Percentiles rank a stretch among this genome's conserved stretches.
Conservation (phyloP, 768 basidiomycete genomes). For the Leccinum incarnatum region DNA sequence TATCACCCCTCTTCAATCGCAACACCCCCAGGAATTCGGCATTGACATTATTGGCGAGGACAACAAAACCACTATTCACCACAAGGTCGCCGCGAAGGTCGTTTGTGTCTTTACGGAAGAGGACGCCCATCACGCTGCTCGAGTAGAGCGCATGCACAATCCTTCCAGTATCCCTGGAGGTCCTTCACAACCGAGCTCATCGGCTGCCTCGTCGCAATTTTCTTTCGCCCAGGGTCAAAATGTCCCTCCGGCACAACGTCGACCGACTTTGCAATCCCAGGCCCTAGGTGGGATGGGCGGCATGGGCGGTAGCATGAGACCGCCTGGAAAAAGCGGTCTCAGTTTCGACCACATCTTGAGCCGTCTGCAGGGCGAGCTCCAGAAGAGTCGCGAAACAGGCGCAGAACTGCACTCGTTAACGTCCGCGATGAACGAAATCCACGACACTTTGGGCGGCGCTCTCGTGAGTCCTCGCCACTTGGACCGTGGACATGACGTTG, state of each 20-base stretch:
- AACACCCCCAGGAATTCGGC: conserved; percentile 79
- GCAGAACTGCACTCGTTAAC: conserved; percentile 77
- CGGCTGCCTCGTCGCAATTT: conserved; percentile 32
- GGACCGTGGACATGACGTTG: neutral
- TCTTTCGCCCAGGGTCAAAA: conserved; percentile 40
- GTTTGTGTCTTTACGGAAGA: conserved; percentile 85
- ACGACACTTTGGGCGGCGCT: conserved; percentile 84
- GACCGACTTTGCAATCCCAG: conserved; percentile 57
- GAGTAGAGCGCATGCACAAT: conserved; percentile 64
- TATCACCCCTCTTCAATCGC: conserved; percentile 5
- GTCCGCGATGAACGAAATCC: conserved; percentile 83
- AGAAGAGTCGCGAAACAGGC: conserved; percentile 92
- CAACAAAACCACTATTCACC: conserved; percentile 96
- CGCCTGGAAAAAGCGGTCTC: conserved; percentile 80
- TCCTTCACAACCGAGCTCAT: conserved; percentile 36
- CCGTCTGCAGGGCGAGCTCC: conserved; percentile 88
- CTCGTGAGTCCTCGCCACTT: conserved; percentile 48
- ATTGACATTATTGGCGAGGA: conserved; percentile 99
- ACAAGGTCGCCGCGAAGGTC: conserved; percentile 96
- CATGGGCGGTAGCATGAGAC: conserved; percentile 68
- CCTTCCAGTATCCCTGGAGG: conserved; percentile 27
- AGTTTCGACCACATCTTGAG: conserved; percentile 91
- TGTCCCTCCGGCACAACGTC: conserved; percentile 43
- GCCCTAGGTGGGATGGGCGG: conserved; percentile 71
- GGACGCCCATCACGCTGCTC: conserved; percentile 73